Base-by-base conservation (phyloP, 768 basidiomycete species). In the Rhizopogon vesiculosus region DNA sequence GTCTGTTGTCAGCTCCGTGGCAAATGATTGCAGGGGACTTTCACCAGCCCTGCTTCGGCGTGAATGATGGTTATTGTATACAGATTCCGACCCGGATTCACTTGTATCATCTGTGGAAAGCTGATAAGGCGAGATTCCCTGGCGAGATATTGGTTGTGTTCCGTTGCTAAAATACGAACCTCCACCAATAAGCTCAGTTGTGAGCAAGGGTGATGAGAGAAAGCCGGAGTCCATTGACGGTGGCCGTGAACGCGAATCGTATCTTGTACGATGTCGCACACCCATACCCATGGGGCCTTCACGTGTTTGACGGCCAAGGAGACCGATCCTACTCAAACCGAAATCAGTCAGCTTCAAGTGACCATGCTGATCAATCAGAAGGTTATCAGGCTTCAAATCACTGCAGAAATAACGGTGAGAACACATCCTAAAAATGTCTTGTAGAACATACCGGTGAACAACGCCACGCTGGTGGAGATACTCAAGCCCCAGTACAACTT, bases 271-370 rank as follows among this genome's bases (percentile, higher is more conserved):
- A 40, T 78, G 73, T 29, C 79, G 77, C 38, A 73, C 72, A 50
- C 77, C 69, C 62, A 80, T 80, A 18, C 66, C 70, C 59, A 65
- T 65, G 6, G 67, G 69, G 46, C 75, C 77, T 66, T 91, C 88
- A 42, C 88, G 84, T 29, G 93, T 95, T 69, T 99, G 97, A 62
- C 97, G 91, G 49, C 96, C 95, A 31, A 99, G 78, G n/a, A 99
- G 80, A 84, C 97, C 97, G 64, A 98, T 98, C 65, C 93, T 82
- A 58, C 94, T 97, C 15, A 99, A 75, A 54, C 97, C 97, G 67
- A 99, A 99, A 72, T 99, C 97, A 25, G 97, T 99, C 38, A 99
- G 82, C 72, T 98, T 98, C 64, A 99, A 78, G 70, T 99, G 97
- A 16, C 97, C 97, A 63, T 94, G 87, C 48, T 91, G 83, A 71